Percentiles rank a stretch among this genome's conserved stretches.
Conservation (phyloP, 164 flowering plant genomes). For the Litsea cubeba region DNA sequence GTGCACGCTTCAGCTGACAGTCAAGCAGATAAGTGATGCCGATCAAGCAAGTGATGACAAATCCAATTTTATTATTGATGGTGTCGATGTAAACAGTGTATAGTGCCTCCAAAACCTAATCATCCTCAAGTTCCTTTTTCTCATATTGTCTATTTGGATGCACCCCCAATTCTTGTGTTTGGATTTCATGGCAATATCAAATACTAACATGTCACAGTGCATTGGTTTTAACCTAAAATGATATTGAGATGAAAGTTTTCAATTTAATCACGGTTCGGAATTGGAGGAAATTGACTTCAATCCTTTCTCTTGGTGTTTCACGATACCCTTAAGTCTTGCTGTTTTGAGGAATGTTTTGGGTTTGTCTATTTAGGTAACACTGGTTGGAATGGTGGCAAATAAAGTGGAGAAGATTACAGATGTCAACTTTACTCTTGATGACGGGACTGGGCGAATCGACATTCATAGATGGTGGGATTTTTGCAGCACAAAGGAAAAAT, state of each 20-base stretch:
- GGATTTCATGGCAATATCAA: neutral
- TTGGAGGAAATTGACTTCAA: neutral
- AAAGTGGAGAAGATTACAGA: slow-evolving; percentile 66
- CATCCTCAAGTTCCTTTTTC: neutral
- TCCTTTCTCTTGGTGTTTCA: neutral
- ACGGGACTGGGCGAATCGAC: slow-evolving; percentile 85
- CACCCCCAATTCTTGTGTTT: neutral
- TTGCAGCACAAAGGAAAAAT: neutral
- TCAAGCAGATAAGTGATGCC: slow-evolving; percentile 72
- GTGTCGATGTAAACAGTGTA: slow-evolving; percentile 70
- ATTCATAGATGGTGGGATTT: slow-evolving; percentile 62
- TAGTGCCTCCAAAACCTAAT: slow-evolving; percentile 2
- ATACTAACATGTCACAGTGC: neutral
- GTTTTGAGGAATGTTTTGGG: neutral
- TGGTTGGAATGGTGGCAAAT: slow-evolving; percentile 61
- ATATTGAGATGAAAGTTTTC: neutral
- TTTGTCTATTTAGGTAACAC: slow-evolving; percentile 42
- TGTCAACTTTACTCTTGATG: slow-evolving; percentile 61
- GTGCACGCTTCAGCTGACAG: slow-evolving; percentile 69
- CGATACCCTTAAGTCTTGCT: neutral
- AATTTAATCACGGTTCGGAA: neutral
- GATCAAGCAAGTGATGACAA: slow-evolving; percentile 43
- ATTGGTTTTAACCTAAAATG: neutral
- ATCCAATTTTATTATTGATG: slow-evolving; percentile 56
- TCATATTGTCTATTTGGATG: neutral